A percentile compares a stretch with the other conserved stretches of the same genome.
Evolutionary conservation across 768 basidiomycete genomes (phyloP).

Genomic region (Lactifluus piperatus): DNA sequence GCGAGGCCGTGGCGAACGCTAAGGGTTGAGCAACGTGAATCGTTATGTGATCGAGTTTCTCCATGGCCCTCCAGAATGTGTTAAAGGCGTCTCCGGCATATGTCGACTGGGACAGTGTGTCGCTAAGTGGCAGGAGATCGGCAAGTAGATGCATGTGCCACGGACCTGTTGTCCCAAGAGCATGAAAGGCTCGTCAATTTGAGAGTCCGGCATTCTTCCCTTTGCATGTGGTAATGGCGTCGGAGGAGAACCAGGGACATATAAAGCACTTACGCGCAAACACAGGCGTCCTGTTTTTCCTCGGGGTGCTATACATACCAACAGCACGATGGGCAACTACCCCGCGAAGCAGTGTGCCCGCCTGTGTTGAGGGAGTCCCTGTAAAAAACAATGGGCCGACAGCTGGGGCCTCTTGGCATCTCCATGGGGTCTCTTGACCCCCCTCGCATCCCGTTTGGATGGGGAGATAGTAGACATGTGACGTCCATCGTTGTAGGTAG

Average conservation of each 20-base stretch:
- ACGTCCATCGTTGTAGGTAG: too few relatives aligned
- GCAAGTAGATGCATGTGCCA: slow-evolving; percentile 14
- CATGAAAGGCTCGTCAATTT: slow-evolving; percentile 85
- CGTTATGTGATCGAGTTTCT: slow-evolving; percentile 81
- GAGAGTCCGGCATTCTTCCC: slow-evolving; percentile 40
- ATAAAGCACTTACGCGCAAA: slow-evolving; percentile 15
- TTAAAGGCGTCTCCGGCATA: slow-evolving; percentile 85
- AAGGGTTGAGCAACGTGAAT: slow-evolving; percentile 75
- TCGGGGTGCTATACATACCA: slow-evolving; percentile 16
- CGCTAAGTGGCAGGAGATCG: slow-evolving; percentile 1
- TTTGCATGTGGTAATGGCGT: slow-evolving; percentile 37
- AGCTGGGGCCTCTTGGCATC: slow-evolving; percentile 15
- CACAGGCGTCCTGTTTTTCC: slow-evolving; percentile 18
- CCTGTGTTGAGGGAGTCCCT: slow-evolving; percentile 16
- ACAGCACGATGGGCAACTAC: slow-evolving; percentile 16
- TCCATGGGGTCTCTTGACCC: too few relatives aligned
- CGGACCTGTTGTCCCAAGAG: slow-evolving; percentile 70
- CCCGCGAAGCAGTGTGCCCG: slow-evolving; percentile 13
- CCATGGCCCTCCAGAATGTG: slow-evolving; percentile 83
- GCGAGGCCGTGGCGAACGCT: slow-evolving; percentile 61
- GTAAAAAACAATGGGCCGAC: slow-evolving; percentile 16
- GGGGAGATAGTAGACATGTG: too few relatives aligned
- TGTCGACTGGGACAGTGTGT: slow-evolving; percentile 12
- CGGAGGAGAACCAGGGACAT: slow-evolving; percentile 29
- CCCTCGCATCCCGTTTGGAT: too few relatives aligned